phyloP scores from a whole-genome alignment of 164 flowering plant species.

The Malania oleifera region DNA sequence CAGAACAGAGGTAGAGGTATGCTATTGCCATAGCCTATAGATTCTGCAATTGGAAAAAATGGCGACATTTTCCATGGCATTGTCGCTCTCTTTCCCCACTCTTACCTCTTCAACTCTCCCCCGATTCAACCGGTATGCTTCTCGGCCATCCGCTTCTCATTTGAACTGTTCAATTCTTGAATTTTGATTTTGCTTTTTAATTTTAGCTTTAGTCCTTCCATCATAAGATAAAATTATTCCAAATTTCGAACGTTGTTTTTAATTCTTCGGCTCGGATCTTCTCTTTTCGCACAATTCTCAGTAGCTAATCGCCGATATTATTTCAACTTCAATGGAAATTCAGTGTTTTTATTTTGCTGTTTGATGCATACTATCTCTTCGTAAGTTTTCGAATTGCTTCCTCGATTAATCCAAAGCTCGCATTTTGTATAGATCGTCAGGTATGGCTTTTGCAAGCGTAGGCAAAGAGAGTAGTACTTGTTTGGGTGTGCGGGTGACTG shows the following conservation, averaged over 20 bases:
- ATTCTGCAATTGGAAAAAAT: neutral
- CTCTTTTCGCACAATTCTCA: neutral
- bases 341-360: neutral
- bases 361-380: too few relatives aligned
- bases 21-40: too few relatives aligned
- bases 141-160: too few relatives aligned
- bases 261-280: neutral
- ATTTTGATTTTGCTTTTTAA: neutral
- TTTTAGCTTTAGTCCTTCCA: too few relatives aligned
- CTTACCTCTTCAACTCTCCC: slow-evolving; percentile 17
- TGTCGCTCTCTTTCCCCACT: slow-evolving; percentile 19
- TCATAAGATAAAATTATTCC: too few relatives aligned
- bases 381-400: too few relatives aligned
- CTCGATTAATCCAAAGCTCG: neutral
- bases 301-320: neutral
- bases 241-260: too few relatives aligned
- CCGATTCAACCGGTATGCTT: slow-evolving; percentile 37
- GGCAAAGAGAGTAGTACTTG: slow-evolving; percentile 22
- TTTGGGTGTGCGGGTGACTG: slow-evolving; percentile 47
- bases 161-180: too few relatives aligned
- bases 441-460: slow-evolving; percentile 50
- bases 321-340: neutral
- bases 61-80: slow-evolving; percentile 22
- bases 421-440: slow-evolving; percentile 28
- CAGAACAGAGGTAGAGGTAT: too few relatives aligned